Conservation (phyloP, 129 eudicot species). For the Helianthus annuus region DNA sequence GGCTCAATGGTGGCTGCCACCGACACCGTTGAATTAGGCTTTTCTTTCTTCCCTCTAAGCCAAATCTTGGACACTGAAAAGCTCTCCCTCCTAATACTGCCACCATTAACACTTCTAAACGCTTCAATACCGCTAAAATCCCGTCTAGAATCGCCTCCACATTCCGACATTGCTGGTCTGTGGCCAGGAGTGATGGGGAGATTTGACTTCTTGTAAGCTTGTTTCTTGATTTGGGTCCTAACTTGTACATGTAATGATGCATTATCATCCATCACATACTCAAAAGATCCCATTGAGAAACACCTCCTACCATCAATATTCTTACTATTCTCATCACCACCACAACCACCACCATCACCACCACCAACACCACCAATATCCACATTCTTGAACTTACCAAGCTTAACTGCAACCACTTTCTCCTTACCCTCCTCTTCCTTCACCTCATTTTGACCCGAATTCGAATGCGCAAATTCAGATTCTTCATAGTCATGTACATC, state of each 20-base stretch:
- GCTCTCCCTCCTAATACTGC: slow-evolving; percentile 39
- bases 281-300: slow-evolving; percentile 87
- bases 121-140: slow-evolving; percentile 63
- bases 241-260: slow-evolving; percentile 65
- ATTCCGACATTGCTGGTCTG: slow-evolving; percentile 67
- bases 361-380: slow-evolving; percentile 35
- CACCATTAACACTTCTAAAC: slow-evolving; percentile 29
- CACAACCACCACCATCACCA: slow-evolving; percentile 22
- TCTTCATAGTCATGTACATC: slow-evolving; percentile 8
- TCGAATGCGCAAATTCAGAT: slow-evolving; percentile 16
- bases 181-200: slow-evolving; percentile 52
- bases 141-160: slow-evolving; percentile 72
- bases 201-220: slow-evolving; percentile 40
- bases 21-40: slow-evolving; percentile 24
- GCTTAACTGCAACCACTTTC: slow-evolving; percentile 35
- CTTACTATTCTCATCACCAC: slow-evolving; percentile 20
- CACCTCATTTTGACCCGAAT: slow-evolving; percentile 43
- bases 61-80: no score
- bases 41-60: slow-evolving; percentile 38
- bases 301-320: slow-evolving; percentile 75
- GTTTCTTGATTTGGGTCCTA: slow-evolving; percentile 59
- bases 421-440: slow-evolving; percentile 51
- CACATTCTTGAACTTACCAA: slow-evolving; percentile 62
- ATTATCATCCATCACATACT: slow-evolving; percentile 80
- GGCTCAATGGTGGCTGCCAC: slow-evolving; percentile 25